Percentiles rank a stretch among this genome's conserved stretches.
phyloP scores from a whole-genome alignment of 345 rosid species.

The Populus simonii region DNA sequence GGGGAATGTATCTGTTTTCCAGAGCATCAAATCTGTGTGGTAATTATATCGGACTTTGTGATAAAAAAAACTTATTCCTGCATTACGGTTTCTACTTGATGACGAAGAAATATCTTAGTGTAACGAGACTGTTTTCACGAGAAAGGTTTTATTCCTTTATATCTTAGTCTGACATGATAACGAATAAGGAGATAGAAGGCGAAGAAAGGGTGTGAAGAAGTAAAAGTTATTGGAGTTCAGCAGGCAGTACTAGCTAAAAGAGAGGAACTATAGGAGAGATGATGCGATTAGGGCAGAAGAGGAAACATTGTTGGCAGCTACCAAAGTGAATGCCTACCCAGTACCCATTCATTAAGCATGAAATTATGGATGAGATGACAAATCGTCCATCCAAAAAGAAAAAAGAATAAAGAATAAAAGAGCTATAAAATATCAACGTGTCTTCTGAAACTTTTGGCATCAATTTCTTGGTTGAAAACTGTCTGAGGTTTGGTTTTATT shows the following conservation, averaged over 20 bases:
- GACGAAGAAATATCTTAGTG: too few species aligned
- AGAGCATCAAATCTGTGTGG: slow-evolving; percentile 96
- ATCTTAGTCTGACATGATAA: neutral
- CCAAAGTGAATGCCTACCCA: neutral
- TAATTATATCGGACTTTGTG: slow-evolving; percentile 20
- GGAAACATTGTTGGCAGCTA: neutral
- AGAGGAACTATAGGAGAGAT: neutral
- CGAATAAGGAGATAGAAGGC: neutral
- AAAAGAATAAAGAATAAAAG: too few species aligned
- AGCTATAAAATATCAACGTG: neutral
- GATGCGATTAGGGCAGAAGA: neutral
- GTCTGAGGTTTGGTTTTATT: neutral
- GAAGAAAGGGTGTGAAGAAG: neutral
- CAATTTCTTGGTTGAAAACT: neutral
- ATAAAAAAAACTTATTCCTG: neutral
- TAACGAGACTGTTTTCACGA: too few species aligned
- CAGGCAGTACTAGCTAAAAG: neutral
- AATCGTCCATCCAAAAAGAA: neutral
- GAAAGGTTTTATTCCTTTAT: neutral
- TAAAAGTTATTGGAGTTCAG: neutral
- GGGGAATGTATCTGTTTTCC: slow-evolving; percentile 95
- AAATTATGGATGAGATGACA: neutral
- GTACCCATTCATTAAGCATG: neutral
- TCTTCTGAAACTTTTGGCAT: neutral
- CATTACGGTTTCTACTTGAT: neutral